Percentiles rank a stretch among this genome's conserved stretches.
These are phyloP conservation scores for Sporothrix dimorphospora DNA, from an alignment of 2,329 filamentous ascomycete species.

Conservation along the genomic window DNA sequence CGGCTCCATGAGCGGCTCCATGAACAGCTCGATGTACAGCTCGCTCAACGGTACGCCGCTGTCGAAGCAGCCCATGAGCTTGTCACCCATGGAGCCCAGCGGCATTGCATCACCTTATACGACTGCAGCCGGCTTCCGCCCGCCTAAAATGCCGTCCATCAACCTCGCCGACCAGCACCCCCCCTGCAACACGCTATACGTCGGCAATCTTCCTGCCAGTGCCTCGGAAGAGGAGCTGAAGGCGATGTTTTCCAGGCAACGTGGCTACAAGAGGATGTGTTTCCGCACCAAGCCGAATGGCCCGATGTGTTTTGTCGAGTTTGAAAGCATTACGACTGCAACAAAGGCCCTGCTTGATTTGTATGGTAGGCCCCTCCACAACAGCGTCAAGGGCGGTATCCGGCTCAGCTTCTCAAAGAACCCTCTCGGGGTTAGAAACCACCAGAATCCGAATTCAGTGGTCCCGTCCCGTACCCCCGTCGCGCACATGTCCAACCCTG, in stretches of 20 bases:
- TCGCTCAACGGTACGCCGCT: neutral
- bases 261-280: conserved; percentile 92
- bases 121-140: neutral
- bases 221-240: conserved; percentile 96
- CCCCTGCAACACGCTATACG: conserved; percentile 96
- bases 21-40: neutral
- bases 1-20: neutral
- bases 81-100: conserved; percentile 52
- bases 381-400: conserved; percentile 93
- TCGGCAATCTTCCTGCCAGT: conserved; percentile 92
- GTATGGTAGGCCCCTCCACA: conserved; percentile 84
- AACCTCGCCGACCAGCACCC: conserved; percentile 97
- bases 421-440: conserved; percentile 85
- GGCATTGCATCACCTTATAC: conserved; percentile 40
- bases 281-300: conserved; percentile 95
- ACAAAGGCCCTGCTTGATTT: conserved; percentile 89
- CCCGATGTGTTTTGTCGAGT: conserved; percentile 98
- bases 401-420: conserved; percentile 97
- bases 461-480: conserved; percentile 34
- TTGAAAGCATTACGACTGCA: conserved; percentile 89
- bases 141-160: conserved; percentile 73
- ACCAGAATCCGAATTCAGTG: conserved; percentile 59
- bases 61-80: conserved; percentile 35
- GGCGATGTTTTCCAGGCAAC: conserved; percentile 86
- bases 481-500: neutral